These are phyloP conservation scores for Wallacemonas rigidus DNA, from an alignment of 208 protist species.

Conservation along the genomic window DNA sequence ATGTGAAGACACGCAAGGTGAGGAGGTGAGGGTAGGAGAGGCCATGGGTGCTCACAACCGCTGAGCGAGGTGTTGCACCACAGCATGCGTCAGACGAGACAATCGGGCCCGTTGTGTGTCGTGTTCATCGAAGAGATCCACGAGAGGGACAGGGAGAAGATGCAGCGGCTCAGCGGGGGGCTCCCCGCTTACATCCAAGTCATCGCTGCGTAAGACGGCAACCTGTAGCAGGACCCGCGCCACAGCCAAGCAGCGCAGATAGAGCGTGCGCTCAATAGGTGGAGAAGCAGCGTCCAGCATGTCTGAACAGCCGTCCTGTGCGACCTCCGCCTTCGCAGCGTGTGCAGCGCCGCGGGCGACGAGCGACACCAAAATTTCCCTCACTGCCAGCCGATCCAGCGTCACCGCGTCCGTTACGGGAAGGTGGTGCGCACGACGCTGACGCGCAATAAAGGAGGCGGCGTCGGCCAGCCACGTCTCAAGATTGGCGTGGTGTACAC, in stretches of 20 bases:
- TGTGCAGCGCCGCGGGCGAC: not conserved
- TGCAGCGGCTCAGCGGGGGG: no score
- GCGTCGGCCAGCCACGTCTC: not conserved
- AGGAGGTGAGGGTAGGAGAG: slow-evolving; percentile 2
- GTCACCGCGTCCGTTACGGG: not conserved
- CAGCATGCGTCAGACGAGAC: not conserved
- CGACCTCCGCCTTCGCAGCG: not conserved
- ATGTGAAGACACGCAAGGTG: not conserved
- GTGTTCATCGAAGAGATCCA: not conserved
- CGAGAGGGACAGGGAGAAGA: not conserved
- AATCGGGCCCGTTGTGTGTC: not conserved
- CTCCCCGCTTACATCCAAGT: no score
- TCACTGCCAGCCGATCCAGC: not conserved
- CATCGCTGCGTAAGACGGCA: not conserved
- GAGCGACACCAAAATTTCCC: not conserved
- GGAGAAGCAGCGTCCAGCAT: no score
- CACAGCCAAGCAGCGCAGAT: not conserved
- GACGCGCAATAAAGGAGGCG: not conserved
- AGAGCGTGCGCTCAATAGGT: not conserved
- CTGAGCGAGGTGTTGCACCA: not conserved
- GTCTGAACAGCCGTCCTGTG: no score
- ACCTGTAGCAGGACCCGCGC: not conserved
- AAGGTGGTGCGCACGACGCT: not conserved
- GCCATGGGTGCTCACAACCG: no score
- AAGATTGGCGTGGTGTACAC: no score